phyloP scores from a whole-genome alignment of 208 protist genomes.

The Phytomonas sp. region DNA sequence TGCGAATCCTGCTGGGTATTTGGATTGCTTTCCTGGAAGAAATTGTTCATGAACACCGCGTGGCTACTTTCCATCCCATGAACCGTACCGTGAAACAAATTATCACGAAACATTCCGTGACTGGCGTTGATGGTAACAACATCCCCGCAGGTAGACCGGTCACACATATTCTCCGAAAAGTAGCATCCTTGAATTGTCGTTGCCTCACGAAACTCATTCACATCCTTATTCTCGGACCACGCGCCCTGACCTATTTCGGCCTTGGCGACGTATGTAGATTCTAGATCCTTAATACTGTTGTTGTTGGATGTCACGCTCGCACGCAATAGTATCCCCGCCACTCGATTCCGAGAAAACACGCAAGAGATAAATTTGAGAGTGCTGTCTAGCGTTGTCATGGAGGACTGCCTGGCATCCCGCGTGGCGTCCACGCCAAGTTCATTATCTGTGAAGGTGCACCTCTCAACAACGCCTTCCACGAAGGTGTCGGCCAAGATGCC shows the following conservation, averaged over 20 bases:
- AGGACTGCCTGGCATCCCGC: conserved; percentile 17
- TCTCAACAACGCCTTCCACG: conserved; percentile 26
- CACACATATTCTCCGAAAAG: conserved; percentile 40
- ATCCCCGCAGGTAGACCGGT: conserved; percentile 33
- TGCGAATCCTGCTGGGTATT: not conserved
- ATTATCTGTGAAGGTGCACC: conserved; percentile 57
- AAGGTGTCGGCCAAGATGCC: conserved; percentile 43
- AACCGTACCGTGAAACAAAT: conserved; percentile 63
- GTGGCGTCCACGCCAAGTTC: conserved; percentile 68
- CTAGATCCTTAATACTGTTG: not conserved
- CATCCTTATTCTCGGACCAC: not conserved
- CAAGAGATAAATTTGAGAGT: conserved; percentile 21
- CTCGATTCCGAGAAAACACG: conserved; percentile 20
- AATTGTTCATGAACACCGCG: conserved; percentile 46
- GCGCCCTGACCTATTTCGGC: not conserved
- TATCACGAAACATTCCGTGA: conserved; percentile 45
- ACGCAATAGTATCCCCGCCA: conserved; percentile 55
- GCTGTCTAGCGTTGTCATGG: conserved; percentile 5
- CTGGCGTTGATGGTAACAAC: conserved; percentile 44
- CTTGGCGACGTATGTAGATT: not conserved
- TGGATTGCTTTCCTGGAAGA: conserved; percentile 15
- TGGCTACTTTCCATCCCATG: conserved; percentile 35
- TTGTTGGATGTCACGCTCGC: not conserved
- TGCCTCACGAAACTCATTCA: conserved; percentile 9
- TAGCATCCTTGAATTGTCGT: conserved; percentile 49